These are phyloP conservation scores for Phytophthora hybrid DNA, from an alignment of 352 stramenopile species.

Conservation along the genomic window DNA sequence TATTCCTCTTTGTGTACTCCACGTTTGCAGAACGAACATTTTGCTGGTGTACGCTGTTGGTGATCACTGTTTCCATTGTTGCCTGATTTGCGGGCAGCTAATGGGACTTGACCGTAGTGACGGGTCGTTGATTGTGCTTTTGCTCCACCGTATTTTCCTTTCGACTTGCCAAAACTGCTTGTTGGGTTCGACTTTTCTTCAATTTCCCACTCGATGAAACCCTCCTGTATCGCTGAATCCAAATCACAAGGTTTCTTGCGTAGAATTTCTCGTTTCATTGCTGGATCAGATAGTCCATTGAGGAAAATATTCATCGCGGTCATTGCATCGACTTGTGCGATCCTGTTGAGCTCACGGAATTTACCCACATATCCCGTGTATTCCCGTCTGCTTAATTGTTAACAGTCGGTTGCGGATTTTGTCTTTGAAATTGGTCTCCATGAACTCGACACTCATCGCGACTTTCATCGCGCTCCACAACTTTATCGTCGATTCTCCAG, in stretches of 20 bases:
- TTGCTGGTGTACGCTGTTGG: too few relatives aligned
- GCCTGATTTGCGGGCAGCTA: too few relatives aligned
- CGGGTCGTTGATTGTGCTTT: too few relatives aligned
- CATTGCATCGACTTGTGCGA: constrained; percentile 9
- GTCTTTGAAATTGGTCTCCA: constrained; percentile 20
- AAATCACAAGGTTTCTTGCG: constrained; percentile 11
- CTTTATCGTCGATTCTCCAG: constrained; percentile 3
- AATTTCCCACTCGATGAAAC: constrained; percentile 18
- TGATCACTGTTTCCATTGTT: too few relatives aligned
- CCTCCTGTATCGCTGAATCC: constrained; percentile 12
- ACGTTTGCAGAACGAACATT: too few relatives aligned
- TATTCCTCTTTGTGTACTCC: too few relatives aligned
- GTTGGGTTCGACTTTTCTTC: constrained; percentile 7
- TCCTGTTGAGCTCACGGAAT: constrained; percentile 23
- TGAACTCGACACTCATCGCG: constrained; percentile 19
- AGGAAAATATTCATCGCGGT: constrained; percentile 29
- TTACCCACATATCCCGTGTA: constrained; percentile 26
- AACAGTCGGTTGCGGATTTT: constrained; percentile 14
- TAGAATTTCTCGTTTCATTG: constrained; percentile 21
- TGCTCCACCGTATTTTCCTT: too few relatives aligned
- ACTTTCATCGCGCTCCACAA: constrained; percentile 16
- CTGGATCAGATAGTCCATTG: constrained; percentile 17
- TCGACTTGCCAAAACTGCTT: too few relatives aligned
- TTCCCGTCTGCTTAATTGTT: constrained; percentile 16
- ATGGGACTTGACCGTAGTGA: too few relatives aligned